Percentiles rank a stretch among this genome's conserved stretches.
phyloP scores from a whole-genome alignment of 179 eudicot species.

The Actinidia arguta region DNA sequence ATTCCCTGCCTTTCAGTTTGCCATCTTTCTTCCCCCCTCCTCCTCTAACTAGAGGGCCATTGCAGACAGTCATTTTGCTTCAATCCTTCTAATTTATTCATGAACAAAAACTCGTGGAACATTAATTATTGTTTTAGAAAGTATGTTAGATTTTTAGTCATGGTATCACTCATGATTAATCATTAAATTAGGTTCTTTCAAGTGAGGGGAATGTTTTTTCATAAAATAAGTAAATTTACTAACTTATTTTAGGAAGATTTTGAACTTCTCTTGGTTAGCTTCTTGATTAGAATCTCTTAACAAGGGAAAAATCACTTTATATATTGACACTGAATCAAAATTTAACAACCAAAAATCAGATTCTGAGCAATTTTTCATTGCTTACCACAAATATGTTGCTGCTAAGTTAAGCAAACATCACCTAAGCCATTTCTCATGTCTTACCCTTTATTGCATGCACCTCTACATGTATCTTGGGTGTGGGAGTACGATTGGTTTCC shows the following conservation, averaged over 20 bases:
- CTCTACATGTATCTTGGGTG: not conserved
- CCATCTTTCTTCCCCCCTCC: too few relatives aligned
- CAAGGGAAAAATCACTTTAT: not conserved
- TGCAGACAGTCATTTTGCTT: not conserved
- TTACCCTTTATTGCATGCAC: not conserved
- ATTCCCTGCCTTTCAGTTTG: not conserved
- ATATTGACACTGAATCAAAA: not conserved
- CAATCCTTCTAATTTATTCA: not conserved
- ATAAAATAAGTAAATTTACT: not conserved
- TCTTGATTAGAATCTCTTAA: not conserved
- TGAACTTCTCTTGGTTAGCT: not conserved
- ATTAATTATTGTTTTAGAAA: not conserved
- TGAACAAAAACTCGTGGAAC: not conserved
- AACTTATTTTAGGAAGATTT: not conserved
- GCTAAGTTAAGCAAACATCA: not conserved
- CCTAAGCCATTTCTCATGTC: not conserved
- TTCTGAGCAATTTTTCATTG: not conserved
- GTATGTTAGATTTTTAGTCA: not conserved
- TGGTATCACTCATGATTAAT: not conserved
- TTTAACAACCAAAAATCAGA: not conserved
- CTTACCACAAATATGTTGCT: not conserved
- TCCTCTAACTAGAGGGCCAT: not conserved
- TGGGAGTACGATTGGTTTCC: not conserved
- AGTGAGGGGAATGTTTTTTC: not conserved
- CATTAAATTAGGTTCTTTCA: not conserved